These are phyloP conservation scores for Pseudogymnoascus sp. DNA, from an alignment of 2,329 filamentous ascomycete species.

Conservation along the genomic window DNA sequence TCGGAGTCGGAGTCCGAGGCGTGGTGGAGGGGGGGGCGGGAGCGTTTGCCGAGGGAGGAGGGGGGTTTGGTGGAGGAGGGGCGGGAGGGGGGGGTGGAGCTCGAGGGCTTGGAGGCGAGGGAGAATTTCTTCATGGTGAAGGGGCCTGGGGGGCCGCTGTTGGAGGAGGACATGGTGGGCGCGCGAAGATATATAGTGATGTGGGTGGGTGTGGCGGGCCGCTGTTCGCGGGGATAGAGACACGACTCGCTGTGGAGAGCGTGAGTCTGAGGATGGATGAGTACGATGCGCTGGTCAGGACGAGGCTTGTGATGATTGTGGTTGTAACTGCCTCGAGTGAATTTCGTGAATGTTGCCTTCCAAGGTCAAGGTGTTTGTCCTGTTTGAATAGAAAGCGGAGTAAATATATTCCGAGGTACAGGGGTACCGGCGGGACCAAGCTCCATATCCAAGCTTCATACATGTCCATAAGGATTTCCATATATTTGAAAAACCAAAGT, in stretches of 20 bases:
- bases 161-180: background rate
- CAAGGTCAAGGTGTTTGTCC: background rate
- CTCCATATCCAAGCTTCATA: constrained; percentile 4
- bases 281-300: background rate
- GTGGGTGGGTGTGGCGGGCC: background rate
- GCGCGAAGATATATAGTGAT: background rate
- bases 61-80: background rate
- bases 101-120: background rate
- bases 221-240: background rate
- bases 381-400: background rate
- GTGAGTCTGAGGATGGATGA: background rate
- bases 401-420: constrained; percentile 3
- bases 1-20: constrained; percentile 5
- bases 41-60: background rate
- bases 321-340: background rate
- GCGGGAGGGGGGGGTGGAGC: background rate
- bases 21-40: background rate
- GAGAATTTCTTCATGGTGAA: constrained; percentile 7
- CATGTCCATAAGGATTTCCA: constrained; percentile 7
- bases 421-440: background rate
- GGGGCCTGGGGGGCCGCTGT: background rate
- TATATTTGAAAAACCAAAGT: background rate
- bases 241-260: background rate
- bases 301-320: background rate
- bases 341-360: constrained; percentile 4